Base-by-base conservation (phyloP, 164 flowering plant genomes). In the Platanus orientalis region DNA sequence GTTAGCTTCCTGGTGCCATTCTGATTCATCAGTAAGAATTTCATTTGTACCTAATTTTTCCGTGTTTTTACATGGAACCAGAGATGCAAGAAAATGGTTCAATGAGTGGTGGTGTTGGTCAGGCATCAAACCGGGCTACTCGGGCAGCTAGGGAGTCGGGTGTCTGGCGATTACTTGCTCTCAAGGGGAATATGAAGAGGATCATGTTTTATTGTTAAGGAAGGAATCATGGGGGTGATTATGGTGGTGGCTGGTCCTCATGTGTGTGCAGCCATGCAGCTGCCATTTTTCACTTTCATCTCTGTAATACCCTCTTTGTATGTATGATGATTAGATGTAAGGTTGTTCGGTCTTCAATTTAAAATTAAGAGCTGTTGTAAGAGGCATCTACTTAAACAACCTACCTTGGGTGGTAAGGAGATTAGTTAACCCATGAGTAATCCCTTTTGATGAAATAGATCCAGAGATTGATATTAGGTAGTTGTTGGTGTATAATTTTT, bases 31-130 rank as follows among this genome's bases (percentile, higher is more conserved):
- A n/a, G n/a, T n/a, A n/a, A n/a, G n/a, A n/a, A n/a, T n/a, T n/a
- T n/a, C n/a, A n/a, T n/a, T n/a, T n/a, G n/a, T n/a, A n/a, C n/a
- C n/a, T n/a, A n/a, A n/a, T n/a, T n/a, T n/a, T n/a, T n/a, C n/a
- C n/a, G n/a, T n/a, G 98, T 28, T 92, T 92, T 77, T 92, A 92
- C 80, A 66, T 85, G 88, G 96, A 92, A 57, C 96, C 98, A 57
- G 88, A 82, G 9, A 21, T 82, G 72, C 84, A 75, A 42, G 92
- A 89, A 13, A 85, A 73, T 50, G 75, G 82, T 32, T 77, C 85
- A 17, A 30, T 71, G 26, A 71, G n/a, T n/a, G 73, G 72, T n/a
- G 72, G 79, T 27, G 39, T 52, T 7, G 73, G 74, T 30, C 71
- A 54, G 44, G 61, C 62, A 17, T 51, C 63, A 3, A 29, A 65